A percentile compares a stretch with the other conserved stretches of the same genome.
These are phyloP conservation scores for Pulveroboletus sp. DNA, from an alignment of 768 basidiomycete species.

Conservation along the genomic window DNA sequence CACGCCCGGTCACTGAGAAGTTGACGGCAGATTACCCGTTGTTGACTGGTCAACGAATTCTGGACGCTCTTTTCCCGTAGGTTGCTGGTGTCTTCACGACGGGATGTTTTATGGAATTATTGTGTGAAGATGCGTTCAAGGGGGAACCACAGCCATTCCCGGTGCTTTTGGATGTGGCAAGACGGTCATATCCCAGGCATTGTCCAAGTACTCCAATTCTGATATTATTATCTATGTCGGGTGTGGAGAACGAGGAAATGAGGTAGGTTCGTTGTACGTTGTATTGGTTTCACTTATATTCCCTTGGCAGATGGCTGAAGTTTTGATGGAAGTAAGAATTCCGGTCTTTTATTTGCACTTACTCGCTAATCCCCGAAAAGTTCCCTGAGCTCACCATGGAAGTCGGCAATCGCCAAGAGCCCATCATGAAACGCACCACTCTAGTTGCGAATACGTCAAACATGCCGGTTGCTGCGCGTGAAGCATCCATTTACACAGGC, in stretches of 20 bases:
- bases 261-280: constrained; percentile 43
- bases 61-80: constrained; percentile 95
- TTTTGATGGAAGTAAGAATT: constrained; percentile 83
- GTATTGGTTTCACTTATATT: constrained; percentile 34
- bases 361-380: constrained; percentile 28
- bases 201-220: constrained; percentile 98
- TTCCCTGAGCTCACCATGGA: constrained; percentile 95
- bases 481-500: constrained; percentile 99
- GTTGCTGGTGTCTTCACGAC: constrained; percentile 25
- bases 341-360: constrained; percentile 1
- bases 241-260: constrained; percentile 97
- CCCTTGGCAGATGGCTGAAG: constrained; percentile 83
- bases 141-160: constrained; percentile 95
- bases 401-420: constrained; percentile 87
- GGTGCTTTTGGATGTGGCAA: constrained; percentile 99
- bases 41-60: constrained; percentile 92
- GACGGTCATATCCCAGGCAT: constrained; percentile 96
- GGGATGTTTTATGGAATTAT: neutral
- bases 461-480: constrained; percentile 99
- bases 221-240: constrained; percentile 99
- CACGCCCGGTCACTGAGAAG: constrained; percentile 94
- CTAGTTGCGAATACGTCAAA: constrained; percentile 99
- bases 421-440: constrained; percentile 99
- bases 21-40: constrained; percentile 88
- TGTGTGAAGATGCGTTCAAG: constrained; percentile 77